Conservation (phyloP, 169 alveolate species). For the Ichthyophthirius multifiliis region DNA sequence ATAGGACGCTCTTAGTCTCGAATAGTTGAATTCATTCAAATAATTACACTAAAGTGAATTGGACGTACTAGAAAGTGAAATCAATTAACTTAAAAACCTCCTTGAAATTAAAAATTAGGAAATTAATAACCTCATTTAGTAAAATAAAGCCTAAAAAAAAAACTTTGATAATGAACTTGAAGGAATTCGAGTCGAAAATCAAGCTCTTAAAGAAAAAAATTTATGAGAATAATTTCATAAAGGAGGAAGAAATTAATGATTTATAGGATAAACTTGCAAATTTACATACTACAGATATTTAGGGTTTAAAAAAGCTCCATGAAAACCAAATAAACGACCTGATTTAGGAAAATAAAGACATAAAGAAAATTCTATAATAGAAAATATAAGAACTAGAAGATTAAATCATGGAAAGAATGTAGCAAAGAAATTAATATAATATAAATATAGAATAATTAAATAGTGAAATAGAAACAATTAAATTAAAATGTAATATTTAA, state of each 20-base stretch:
- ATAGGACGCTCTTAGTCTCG: slow-evolving; percentile 5
- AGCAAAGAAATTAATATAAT: slow-evolving; percentile 31
- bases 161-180: slow-evolving; percentile 8
- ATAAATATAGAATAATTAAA: slow-evolving; percentile 17
- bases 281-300: slow-evolving; percentile 34
- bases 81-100: slow-evolving; percentile 9
- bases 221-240: slow-evolving; percentile 6
- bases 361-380: slow-evolving; percentile 15
- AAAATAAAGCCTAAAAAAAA: slow-evolving; percentile 12
- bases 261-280: slow-evolving; percentile 18
- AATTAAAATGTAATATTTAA: not conserved
- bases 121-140: slow-evolving; percentile 21
- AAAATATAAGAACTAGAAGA: slow-evolving; percentile 24
- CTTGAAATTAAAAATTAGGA: slow-evolving; percentile 35
- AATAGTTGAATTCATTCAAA: not conserved
- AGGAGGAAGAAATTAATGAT: slow-evolving; percentile 34
- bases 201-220: slow-evolving; percentile 22
- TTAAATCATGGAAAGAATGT: slow-evolving; percentile 13
- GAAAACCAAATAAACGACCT: slow-evolving; percentile 15
- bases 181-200: slow-evolving; percentile 9
- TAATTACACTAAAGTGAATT: slow-evolving; percentile 26
- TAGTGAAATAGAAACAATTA: slow-evolving; percentile 23
- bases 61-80: slow-evolving; percentile 23
- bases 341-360: slow-evolving; percentile 13
- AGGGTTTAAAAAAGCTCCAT: slow-evolving; percentile 17